Evolutionary conservation across 73 alveolate genomes (phyloP).

Genomic region (Paramecium pentaurelia): DNA sequence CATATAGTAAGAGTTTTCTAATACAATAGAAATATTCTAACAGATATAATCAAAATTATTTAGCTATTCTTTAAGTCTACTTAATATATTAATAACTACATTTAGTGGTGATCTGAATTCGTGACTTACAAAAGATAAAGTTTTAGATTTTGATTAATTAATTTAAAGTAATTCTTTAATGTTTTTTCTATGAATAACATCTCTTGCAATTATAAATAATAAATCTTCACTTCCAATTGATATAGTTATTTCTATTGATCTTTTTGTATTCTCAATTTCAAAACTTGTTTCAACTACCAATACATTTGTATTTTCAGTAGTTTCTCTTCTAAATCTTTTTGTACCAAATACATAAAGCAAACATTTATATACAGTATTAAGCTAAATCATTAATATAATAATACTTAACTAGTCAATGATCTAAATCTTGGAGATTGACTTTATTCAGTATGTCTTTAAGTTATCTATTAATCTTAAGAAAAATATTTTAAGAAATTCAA

Average conservation of each 20-base stretch:
- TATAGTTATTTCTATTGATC: background rate
- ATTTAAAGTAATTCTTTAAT: conserved; percentile 13
- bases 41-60: background rate
- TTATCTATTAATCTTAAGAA: background rate
- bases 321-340: background rate
- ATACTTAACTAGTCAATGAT: background rate
- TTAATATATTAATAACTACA: conserved; percentile 27
- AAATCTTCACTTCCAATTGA: background rate
- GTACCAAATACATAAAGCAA: background rate
- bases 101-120: conserved; percentile 55
- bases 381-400: background rate
- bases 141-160: conserved; percentile 45
- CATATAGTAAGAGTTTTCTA: conserved; percentile 42
- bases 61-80: background rate
- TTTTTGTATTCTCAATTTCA: background rate
- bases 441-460: background rate
- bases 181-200: background rate
- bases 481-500: background rate
- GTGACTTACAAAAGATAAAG: conserved; percentile 56
- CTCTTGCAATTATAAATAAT: background rate
- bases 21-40: conserved; percentile 15
- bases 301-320: background rate
- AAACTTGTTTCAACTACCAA: background rate
- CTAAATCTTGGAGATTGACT: background rate
- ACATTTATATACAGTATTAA: background rate